Evolutionary conservation across 352 stramenopile species (phyloP), one percentile per base, ranked within the genome.

Genomic region (Phytopythium vexans): DNA sequence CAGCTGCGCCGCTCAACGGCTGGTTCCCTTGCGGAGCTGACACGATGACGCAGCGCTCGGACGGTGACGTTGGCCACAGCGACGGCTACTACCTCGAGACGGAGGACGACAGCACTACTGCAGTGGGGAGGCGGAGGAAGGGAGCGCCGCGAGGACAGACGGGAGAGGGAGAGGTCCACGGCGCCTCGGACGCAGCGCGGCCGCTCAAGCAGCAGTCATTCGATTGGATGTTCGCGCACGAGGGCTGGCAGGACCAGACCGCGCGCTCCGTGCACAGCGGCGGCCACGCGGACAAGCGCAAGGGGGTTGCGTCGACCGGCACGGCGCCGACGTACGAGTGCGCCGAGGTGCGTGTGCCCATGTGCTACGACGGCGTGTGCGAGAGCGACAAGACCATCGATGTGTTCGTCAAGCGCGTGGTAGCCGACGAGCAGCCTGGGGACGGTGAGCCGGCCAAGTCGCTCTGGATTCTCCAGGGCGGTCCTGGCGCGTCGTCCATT

Each of bases 291-390:
- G 33, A 35, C 14, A 44, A 58, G 10, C 27, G 39, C 33, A 72
- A 68, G 56, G 14, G 34, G 9, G 21, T 8, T 5, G 41, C 54
- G 8, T 27, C 56, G 0, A 32, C 41, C 7, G 52, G 42, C 10
- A 33, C 43, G 15, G 34, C 43, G 9, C 55, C 65, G 9, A 49
- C 60, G 14, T 86, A 81, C 54, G 73, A 92, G 33, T 92, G 82
- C 59, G 77, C 72, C 0, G 65, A 84, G 39, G 60, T 92, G 15
- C 61, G 70, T n/a, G 72, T 89, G 54, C 79, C 82, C 41, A 64
- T 92, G 45, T 92, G 82, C 58, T 82, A 90, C 64, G 62, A 75
- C 0, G 69, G 66, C n/a, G 52, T 92, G 11, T 92, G 82, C 61
- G 38, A 66, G 21, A 89, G 77, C 55, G 62, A 78, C 47, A 64